A percentile compares a stretch with the other conserved stretches of the same genome.
These are phyloP conservation scores for Dothideomycetes sp. DNA, from an alignment of 2,329 filamentous ascomycete species.

Conservation along the genomic window DNA sequence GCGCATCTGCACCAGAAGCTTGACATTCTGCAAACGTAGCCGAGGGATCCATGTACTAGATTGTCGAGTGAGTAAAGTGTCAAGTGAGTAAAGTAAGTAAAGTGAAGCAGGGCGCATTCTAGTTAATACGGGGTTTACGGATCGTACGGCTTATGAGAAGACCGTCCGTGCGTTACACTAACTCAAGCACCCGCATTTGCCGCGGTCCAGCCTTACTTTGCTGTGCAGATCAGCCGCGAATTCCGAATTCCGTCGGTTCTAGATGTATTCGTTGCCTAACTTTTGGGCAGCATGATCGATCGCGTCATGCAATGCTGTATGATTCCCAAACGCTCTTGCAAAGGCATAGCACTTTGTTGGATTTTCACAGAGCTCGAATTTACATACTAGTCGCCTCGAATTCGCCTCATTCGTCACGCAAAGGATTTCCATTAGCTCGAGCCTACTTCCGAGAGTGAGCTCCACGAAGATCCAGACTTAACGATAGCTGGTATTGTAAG, in stretches of 20 bases:
- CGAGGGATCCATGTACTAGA: constrained; percentile 1
- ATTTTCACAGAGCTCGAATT: neutral
- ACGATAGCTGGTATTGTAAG: neutral
- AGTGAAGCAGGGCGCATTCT: neutral
- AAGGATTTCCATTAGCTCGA: neutral
- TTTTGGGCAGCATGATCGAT: neutral
- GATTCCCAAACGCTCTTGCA: neutral
- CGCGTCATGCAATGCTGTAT: neutral
- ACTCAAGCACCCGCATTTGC: neutral
- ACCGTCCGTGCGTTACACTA: neutral
- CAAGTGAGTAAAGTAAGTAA: neutral
- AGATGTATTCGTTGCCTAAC: neutral
- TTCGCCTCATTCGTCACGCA: neutral
- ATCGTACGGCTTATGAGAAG: neutral
- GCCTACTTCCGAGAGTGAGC: neutral
- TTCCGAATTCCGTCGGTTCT: neutral
- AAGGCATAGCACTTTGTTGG: neutral
- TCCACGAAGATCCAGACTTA: neutral
- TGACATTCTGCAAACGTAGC: constrained; percentile 6
- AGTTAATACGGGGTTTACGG: neutral
- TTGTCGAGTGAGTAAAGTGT: constrained; percentile 1
- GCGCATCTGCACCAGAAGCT: constrained; percentile 1
- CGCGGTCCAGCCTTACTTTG: neutral
- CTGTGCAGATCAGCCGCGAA: neutral
- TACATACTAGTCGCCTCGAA: neutral